Base-by-base conservation (phyloP, 176 grass and related monocot species). In the Coix lacrymajobi region DNA sequence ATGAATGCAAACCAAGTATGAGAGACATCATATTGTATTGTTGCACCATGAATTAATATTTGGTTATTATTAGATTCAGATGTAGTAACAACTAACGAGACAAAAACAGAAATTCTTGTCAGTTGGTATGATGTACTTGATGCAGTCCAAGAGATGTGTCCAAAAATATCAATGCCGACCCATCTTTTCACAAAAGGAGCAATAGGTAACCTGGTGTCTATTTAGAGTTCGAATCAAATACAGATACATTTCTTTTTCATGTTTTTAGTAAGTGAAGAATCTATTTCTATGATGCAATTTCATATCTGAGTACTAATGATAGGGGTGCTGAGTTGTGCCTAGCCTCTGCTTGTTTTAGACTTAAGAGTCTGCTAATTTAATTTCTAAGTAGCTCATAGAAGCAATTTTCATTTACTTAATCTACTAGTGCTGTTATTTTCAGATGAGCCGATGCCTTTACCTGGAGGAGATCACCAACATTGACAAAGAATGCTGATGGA, bases 381-480 rank as follows among this genome's bases (percentile, higher is more conserved):
- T 77, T 52, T 37, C 48, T 62, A 43, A 29, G 20, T 38, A 52
- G n/a, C 49, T 78, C 25, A 26, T 28, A 73, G 26, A 78, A 77
- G 28, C 37, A 77, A 37, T 13, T 46, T 70, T 75, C 41, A 54
- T 20, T 76, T 64, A 39, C 9, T 7, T 83, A 52, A 80, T 76
- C 26, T 52, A 77, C 4, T 77, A 64, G 75, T 37, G 8, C 15
- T 85, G 32, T 52, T 82, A 22, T 77, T 85, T 32, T 39, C 33
- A 79, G 67, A 73, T 66, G 45, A 80, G 66, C 19, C 11, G 48
- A 28, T 67, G 74, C 32, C 11, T 69, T 69, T 84, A 96, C 96
- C 96, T 96, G 91, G 28, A 99, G 92, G 63, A 93, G 78, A 85
- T 99, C 96, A 38, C 93, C 93, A 71, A 94, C 83, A 81, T 89